Conservation (phyloP, 2,329 filamentous ascomycete species). For the Calonectria pteridis region DNA sequence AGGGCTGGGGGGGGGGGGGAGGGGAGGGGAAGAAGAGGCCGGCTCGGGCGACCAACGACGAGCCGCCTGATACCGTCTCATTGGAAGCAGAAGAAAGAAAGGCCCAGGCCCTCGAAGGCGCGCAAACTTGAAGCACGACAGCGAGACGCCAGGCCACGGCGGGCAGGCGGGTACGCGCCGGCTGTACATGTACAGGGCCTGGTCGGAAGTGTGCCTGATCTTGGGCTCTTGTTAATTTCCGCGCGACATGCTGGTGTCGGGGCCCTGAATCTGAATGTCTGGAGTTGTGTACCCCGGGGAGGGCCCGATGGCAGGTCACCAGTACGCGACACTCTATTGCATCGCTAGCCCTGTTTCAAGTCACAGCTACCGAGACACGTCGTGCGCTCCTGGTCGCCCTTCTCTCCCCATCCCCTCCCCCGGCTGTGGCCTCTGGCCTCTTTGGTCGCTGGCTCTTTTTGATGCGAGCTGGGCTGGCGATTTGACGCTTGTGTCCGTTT, state of each 20-base stretch:
- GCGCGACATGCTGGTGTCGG: constrained; percentile 20
- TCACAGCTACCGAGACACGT: constrained; percentile 17
- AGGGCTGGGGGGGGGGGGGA: not conserved
- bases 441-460: not conserved
- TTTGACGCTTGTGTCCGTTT: constrained; percentile 21
- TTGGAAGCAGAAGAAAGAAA: not conserved
- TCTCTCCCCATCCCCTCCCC: not conserved
- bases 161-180: constrained; percentile 16
- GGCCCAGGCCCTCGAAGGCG: constrained; percentile 2
- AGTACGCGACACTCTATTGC: constrained; percentile 39
- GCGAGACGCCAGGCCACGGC: not conserved
- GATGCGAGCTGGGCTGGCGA: not conserved
- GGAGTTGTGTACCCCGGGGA: not conserved
- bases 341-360: constrained; percentile 28
- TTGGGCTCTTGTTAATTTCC: constrained; percentile 30
- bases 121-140: not conserved
- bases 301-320: constrained; percentile 31
- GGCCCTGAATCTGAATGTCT: constrained; percentile 12
- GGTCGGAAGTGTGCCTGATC: constrained; percentile 30
- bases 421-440: not conserved
- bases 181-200: not conserved
- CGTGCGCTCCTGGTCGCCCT: constrained; percentile 20
- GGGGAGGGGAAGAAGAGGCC: not conserved
- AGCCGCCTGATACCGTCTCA: constrained; percentile 24
- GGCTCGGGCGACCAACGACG: not conserved